Percentiles rank a stretch among this genome's conserved stretches.
Evolutionary conservation across 257 asterid species (phyloP).

Genomic region (Solanum raphanifolium): DNA sequence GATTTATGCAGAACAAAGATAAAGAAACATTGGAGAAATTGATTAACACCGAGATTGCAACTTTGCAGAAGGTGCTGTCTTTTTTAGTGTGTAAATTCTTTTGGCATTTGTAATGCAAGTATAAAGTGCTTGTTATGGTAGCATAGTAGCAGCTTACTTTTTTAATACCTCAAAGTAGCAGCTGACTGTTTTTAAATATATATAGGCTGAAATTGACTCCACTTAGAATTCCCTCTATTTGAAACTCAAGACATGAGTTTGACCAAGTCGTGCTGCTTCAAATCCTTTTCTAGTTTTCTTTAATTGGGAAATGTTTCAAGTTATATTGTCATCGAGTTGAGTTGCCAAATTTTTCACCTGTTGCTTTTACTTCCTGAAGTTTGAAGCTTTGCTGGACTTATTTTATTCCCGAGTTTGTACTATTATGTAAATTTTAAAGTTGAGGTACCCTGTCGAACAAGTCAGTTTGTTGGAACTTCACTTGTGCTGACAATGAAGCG

Average conservation of each 20-base stretch:
- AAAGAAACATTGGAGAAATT: slow-evolving; percentile 52
- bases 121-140: neutral
- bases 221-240: neutral
- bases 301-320: neutral
- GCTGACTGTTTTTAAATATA: neutral
- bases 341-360: neutral
- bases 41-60: slow-evolving; percentile 16
- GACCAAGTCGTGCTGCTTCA: neutral
- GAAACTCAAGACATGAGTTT: neutral
- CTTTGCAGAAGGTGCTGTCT: slow-evolving; percentile 32
- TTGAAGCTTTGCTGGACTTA: neutral
- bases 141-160: neutral
- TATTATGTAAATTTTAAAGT: neutral
- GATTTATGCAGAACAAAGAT: slow-evolving; percentile 51
- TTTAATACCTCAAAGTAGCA: neutral
- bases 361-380: neutral
- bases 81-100: neutral
- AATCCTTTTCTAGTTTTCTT: neutral
- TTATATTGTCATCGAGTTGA: neutral
- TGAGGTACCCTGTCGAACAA: neutral
- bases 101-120: neutral
- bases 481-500: neutral
- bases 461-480: neutral
- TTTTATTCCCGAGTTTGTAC: neutral
- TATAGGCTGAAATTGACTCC: neutral